These are phyloP conservation scores for Chenopodium formosanum DNA, from an alignment of 148 eudicot genomes.

Conservation along the genomic window DNA sequence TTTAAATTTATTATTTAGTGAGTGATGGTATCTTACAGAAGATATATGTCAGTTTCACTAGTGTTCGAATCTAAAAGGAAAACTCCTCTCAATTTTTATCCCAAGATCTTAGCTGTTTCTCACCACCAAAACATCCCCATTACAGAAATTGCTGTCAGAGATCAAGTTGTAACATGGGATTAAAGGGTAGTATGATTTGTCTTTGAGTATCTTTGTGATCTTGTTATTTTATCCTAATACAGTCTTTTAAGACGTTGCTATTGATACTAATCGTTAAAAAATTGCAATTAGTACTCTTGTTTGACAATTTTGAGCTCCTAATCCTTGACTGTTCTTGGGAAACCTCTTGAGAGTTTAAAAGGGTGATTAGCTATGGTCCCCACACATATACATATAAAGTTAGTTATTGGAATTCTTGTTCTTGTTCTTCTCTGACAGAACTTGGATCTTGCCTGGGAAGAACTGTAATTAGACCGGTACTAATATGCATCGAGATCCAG, in stretches of 20 bases:
- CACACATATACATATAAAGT: background rate
- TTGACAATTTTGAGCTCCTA: background rate
- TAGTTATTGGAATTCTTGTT: background rate
- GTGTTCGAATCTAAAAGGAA: constrained; percentile 23
- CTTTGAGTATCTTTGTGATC: constrained; percentile 5
- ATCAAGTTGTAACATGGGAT: constrained; percentile 33
- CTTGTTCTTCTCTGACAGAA: background rate
- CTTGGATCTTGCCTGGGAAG: background rate
- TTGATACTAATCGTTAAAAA: background rate
- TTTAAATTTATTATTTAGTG: background rate
- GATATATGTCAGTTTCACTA: constrained; percentile 28
- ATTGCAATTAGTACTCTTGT: background rate
- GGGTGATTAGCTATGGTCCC: constrained; percentile 12
- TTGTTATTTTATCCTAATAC: constrained; percentile 3
- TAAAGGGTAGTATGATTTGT: background rate
- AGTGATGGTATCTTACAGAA: constrained; percentile 26
- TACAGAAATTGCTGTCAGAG: constrained; percentile 26
- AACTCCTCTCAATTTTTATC: constrained; percentile 10
- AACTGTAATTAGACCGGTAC: background rate
- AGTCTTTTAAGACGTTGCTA: constrained; percentile 8
- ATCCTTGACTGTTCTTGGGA: background rate
- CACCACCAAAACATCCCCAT: constrained; percentile 15
- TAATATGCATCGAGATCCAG: background rate
- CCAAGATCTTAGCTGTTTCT: constrained; percentile 34
- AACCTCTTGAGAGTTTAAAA: background rate